These are phyloP conservation scores for Sherardia arvensis DNA, from an alignment of 257 asterid genomes.

Conservation along the genomic window DNA sequence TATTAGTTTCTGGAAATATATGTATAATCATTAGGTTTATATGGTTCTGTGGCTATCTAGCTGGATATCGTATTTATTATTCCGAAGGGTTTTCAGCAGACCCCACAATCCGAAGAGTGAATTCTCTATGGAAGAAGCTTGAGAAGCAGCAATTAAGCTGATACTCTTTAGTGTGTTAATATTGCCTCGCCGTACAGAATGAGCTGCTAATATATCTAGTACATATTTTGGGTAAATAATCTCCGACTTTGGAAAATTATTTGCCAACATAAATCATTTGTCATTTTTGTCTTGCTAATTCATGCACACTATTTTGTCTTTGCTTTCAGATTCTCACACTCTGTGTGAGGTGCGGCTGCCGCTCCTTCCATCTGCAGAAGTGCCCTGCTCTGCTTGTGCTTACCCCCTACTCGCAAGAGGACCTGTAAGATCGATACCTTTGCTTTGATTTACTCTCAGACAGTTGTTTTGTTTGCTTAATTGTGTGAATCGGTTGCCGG, in stretches of 20 bases:
- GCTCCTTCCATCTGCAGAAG: no score
- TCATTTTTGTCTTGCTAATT: neutral
- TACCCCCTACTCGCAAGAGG: no score
- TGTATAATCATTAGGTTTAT: neutral
- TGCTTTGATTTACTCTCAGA: no score
- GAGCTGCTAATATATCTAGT: neutral
- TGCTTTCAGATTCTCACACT: neutral
- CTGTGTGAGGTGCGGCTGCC: no score
- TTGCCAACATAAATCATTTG: neutral
- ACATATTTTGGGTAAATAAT: neutral
- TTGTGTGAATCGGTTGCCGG: no score
- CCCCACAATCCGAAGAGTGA: conserved; percentile 63
- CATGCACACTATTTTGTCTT: neutral
- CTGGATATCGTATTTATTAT: conserved; percentile 15
- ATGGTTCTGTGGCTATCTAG: conserved; percentile 1
- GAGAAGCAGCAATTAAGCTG: conserved; percentile 30
- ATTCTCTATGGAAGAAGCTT: conserved; percentile 78
- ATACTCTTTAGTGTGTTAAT: neutral
- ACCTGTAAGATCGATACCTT: no score
- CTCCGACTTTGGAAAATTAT: neutral
- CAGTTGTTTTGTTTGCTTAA: no score
- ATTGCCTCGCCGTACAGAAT: conserved; percentile 1
- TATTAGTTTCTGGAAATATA: neutral
- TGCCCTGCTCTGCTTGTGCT: no score
- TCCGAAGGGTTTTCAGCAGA: conserved; percentile 96